phyloP scores from a whole-genome alignment of 2,329 filamentous ascomycete genomes.

The Aspergillus felis region DNA sequence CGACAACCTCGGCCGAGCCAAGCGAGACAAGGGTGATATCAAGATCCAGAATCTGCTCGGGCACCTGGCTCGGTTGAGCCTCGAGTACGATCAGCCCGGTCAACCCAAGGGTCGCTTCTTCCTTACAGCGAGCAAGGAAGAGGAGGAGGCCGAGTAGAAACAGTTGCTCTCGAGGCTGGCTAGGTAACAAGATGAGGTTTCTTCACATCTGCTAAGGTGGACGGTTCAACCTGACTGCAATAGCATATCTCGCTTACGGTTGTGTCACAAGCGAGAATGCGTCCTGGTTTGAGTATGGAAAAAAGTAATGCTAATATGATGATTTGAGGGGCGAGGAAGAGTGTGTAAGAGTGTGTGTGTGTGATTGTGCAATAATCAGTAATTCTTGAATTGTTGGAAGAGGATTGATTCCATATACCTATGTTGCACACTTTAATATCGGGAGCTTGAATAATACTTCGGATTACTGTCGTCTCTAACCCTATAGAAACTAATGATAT shows the following conservation, averaged over 20 bases:
- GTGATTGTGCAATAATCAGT: neutral
- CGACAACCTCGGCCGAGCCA: slow-evolving; percentile 46
- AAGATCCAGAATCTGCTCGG: slow-evolving; percentile 50
- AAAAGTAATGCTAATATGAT: neutral
- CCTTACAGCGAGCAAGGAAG: slow-evolving; percentile 41
- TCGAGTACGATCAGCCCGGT: slow-evolving; percentile 48
- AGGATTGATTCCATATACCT: neutral
- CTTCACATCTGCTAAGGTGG: neutral
- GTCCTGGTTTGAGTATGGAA: neutral
- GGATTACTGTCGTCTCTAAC: neutral
- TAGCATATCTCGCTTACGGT: neutral
- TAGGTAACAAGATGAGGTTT: neutral
- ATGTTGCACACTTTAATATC: neutral
- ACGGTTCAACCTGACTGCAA: neutral
- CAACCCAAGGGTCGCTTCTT: slow-evolving; percentile 42
- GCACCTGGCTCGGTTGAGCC: slow-evolving; percentile 46
- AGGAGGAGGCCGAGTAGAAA: slow-evolving; percentile 40
- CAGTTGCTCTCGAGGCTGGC: neutral
- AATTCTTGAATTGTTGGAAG: neutral
- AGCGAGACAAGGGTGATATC: slow-evolving; percentile 46
- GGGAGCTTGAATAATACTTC: neutral
- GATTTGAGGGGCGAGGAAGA: neutral
- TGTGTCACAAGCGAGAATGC: neutral
- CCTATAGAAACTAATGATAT: neutral
- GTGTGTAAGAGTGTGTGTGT: too few relatives aligned